Conservation (phyloP, 768 basidiomycete genomes). For the Hemileccinum rubropunctum region DNA sequence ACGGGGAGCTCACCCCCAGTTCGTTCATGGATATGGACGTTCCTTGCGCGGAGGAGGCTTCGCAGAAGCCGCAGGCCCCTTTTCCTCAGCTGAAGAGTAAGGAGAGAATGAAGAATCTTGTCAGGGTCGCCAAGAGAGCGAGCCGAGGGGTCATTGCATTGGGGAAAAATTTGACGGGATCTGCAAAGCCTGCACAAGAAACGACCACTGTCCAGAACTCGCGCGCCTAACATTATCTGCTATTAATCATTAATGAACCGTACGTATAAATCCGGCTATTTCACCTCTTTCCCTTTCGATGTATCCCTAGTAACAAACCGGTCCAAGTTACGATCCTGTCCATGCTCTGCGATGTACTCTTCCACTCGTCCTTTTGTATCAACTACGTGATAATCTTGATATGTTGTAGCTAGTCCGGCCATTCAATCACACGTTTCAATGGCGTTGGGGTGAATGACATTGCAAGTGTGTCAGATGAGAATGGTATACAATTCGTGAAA, state of each 20-base stretch:
- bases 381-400: slow-evolving; percentile 10
- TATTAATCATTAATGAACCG: slow-evolving; percentile 11
- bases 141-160: slow-evolving; percentile 29
- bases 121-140: slow-evolving; percentile 21
- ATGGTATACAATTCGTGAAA: background rate
- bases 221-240: slow-evolving; percentile 10
- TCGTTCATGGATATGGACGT: slow-evolving; percentile 37
- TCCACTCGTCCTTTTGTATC: slow-evolving; percentile 5
- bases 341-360: slow-evolving; percentile 13
- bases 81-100: slow-evolving; percentile 9
- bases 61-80: slow-evolving; percentile 12
- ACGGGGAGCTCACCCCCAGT: slow-evolving; percentile 6
- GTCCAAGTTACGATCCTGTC: background rate
- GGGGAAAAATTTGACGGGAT: slow-evolving; percentile 28
- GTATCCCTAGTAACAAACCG: slow-evolving; percentile 25
- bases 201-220: background rate
- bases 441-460: background rate
- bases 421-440: background rate
- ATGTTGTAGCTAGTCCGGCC: slow-evolving; percentile 1
- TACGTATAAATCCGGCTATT: slow-evolving; percentile 4
- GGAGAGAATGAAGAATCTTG: slow-evolving; percentile 20
- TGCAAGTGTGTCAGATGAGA: background rate
- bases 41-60: slow-evolving; percentile 6
- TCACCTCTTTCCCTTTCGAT: background rate
- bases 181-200: slow-evolving; percentile 6